These are phyloP conservation scores for Cylindrotheca closterium DNA, from an alignment of 108 stramenopile species.

Conservation along the genomic window DNA sequence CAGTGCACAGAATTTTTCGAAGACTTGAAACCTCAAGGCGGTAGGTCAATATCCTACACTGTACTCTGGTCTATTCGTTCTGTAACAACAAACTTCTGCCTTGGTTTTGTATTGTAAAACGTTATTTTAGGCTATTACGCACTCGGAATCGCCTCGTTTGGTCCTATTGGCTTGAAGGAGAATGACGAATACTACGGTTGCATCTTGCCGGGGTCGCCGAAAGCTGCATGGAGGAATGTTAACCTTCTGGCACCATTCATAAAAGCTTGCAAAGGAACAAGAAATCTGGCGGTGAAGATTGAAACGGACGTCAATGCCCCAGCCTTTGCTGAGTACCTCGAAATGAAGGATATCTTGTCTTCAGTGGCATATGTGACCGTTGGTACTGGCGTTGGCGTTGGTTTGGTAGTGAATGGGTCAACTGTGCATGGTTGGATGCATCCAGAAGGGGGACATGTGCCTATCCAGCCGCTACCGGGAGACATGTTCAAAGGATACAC, in stretches of 20 bases:
- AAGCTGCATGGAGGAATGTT: constrained; percentile 80
- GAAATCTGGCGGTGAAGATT: constrained; percentile 49
- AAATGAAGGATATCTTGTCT: constrained; percentile 24
- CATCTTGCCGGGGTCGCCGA: constrained; percentile 89
- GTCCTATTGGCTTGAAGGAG: constrained; percentile 78
- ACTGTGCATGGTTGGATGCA: constrained; percentile 93
- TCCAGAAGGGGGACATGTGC: constrained; percentile 90
- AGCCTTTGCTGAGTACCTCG: constrained; percentile 85
- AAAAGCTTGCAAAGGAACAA: constrained; percentile 43
- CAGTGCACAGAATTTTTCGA: constrained; percentile 50
- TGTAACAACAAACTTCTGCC: too few relatives aligned
- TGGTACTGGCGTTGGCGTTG: constrained; percentile 96
- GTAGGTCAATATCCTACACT: too few relatives aligned
- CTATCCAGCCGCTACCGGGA: constrained; percentile 58
- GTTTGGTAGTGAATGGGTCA: constrained; percentile 81
- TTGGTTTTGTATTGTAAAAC: too few relatives aligned
- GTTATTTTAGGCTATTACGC: constrained; percentile 54
- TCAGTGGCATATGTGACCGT: constrained; percentile 90
- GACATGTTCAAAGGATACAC: constrained; percentile 84
- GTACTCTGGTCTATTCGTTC: too few relatives aligned
- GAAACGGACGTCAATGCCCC: constrained; percentile 99
- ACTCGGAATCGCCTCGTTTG: constrained; percentile 94
- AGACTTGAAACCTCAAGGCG: constrained; percentile 36
- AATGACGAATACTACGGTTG: constrained; percentile 61
- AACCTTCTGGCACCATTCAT: constrained; percentile 68